Base-by-base conservation (phyloP, 2,329 filamentous ascomycete species). In the Alternaria sp. region DNA sequence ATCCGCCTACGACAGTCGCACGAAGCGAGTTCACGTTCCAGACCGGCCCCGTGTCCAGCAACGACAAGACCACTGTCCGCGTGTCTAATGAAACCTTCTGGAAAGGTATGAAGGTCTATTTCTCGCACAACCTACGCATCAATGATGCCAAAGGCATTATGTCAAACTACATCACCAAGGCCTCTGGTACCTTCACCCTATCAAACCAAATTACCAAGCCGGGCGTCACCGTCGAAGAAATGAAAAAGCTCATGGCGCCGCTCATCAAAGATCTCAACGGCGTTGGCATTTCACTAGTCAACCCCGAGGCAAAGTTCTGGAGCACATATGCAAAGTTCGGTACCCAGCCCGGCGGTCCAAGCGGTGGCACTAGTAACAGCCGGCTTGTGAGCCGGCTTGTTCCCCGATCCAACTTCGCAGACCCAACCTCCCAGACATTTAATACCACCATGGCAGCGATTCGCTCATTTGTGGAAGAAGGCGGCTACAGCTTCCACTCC, bases 311-410 rank as follows among this genome's bases (percentile, higher is more conserved):
- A 10, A 61, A 33, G 2, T 74, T 66, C 60, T 72, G 61, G 67
- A 44, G 61, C 5, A 69, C 64, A 15, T 75, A 70, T 25, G 63
- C 72, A 2, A 50, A 70, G 12, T 70, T 70, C 50, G 66, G 61
- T 7, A 70, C 60, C 37, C 55, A 62, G 6, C 66, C 70, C 9
- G 69, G 58, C 25, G 72, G 68, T n/a, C 66, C 70, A 12, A 70
- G 58, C 25, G 72, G 68, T 26, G 59, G 62, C 14, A 71, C 65
- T 6, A 57, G 51, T 14, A 70, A 65, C 55, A 43, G 64, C 4
- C 73, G 73, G 30, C 72, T 75, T 44, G 72, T 61, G 21, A 75
- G 73, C 3, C 71, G 73, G 11, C 74, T 82, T 2, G 70, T 82
- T 4, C 80, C 79, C 1, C 66, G 73, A 21, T 54, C 64, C 12